Evolutionary conservation across 1,284 basidiomycete genomes (phyloP).

Genomic region (Ceratobasidium sp.): DNA sequence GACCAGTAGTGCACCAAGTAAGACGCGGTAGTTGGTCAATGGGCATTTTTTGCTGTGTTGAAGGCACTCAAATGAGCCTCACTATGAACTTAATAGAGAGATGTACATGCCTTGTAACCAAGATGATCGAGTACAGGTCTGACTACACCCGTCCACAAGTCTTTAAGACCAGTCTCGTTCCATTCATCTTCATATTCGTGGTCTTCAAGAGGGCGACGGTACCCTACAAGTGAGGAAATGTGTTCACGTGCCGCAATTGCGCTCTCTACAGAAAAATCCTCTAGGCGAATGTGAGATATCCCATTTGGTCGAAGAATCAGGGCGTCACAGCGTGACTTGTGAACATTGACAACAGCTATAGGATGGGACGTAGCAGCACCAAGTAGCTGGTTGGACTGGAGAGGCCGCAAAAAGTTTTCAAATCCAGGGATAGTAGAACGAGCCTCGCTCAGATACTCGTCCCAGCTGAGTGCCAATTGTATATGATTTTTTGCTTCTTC

Average conservation of each 20-base stretch:
- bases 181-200: background rate
- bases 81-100: background rate
- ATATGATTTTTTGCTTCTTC: background rate
- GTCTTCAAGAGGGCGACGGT: background rate
- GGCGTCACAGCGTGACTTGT: background rate
- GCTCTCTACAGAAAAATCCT: background rate
- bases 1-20: constrained; percentile 8
- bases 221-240: background rate
- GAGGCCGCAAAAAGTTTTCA: background rate
- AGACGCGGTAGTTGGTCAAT: background rate
- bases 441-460: background rate
- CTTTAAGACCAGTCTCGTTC: background rate
- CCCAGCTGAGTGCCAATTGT: background rate
- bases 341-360: background rate
- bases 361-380: background rate
- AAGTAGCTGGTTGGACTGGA: background rate
- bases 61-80: background rate
- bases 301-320: background rate
- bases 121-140: background rate
- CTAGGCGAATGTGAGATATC: background rate
- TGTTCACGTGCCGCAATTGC: background rate
- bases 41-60: background rate
- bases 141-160: background rate
- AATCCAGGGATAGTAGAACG: background rate
- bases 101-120: background rate